These are phyloP conservation scores for Insectozyma bohioensis DNA, from an alignment of 1,139 yeast species.

Conservation along the genomic window DNA sequence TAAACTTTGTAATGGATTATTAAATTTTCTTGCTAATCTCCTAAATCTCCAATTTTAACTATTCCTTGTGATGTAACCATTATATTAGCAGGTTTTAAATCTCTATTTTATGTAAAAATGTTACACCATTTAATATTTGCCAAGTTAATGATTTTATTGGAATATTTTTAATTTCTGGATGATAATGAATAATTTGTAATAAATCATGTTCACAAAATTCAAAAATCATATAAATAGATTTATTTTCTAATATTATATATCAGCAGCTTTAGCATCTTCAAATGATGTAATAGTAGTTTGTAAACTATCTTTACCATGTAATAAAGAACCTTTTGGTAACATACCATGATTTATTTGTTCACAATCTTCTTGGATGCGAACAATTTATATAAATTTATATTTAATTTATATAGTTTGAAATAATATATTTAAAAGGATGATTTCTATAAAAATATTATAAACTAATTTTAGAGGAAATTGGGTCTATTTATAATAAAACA, in stretches of 20 bases:
- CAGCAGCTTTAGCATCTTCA: constrained; percentile 84
- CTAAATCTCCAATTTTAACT: constrained; percentile 94
- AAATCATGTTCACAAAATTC: constrained; percentile 96
- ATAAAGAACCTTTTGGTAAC: constrained; percentile 84
- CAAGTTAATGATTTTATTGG: constrained; percentile 84
- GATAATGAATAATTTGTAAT: constrained; percentile 88
- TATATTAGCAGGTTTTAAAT: constrained; percentile 92
- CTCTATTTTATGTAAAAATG: constrained; percentile 88
- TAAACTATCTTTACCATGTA: constrained; percentile 82
- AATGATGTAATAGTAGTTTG: constrained; percentile 68
- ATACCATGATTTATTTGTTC: constrained; percentile 61
- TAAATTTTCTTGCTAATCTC: constrained; percentile 88
- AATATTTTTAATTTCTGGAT: constrained; percentile 78
- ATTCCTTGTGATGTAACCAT: constrained; percentile 90
- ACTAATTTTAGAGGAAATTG: no score
- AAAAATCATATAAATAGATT: constrained; percentile 90
- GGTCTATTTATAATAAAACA: no score
- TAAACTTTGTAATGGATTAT: constrained; percentile 83
- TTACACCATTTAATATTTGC: constrained; percentile 91
- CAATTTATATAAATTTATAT: no score
- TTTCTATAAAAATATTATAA: no score
- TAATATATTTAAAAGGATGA: no score
- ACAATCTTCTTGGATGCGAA: no score
- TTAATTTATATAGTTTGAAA: no score
- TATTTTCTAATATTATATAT: constrained; percentile 86